Conservation (phyloP, 2,329 filamentous ascomycete genomes). For the Ophiostoma ulmi region DNA sequence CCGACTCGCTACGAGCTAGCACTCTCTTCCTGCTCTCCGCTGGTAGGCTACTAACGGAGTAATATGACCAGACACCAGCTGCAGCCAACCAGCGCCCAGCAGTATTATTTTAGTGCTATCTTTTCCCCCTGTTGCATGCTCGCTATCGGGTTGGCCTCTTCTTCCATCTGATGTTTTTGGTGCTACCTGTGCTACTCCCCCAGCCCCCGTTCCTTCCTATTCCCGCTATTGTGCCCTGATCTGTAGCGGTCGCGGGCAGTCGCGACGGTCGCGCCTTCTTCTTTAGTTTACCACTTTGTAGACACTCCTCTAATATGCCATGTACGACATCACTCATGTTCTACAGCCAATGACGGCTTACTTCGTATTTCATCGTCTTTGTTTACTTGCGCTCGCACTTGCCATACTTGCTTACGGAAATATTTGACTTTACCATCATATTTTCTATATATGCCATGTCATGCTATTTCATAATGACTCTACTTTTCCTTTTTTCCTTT, state of each 20-base stretch:
- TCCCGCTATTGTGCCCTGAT: background rate
- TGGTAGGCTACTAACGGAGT: too few species aligned
- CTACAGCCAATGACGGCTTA: background rate
- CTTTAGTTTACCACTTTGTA: background rate
- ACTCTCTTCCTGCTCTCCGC: background rate
- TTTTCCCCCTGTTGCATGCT: background rate
- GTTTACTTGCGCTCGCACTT: too few species aligned
- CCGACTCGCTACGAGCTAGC: slow-evolving; percentile 9
- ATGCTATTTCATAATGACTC: background rate
- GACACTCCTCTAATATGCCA: background rate
- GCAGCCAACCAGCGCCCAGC: slow-evolving; percentile 8
- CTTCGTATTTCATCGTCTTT: background rate
- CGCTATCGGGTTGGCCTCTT: background rate
- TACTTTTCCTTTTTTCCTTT: background rate
- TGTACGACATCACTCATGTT: background rate
- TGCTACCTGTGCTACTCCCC: background rate
- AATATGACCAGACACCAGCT: background rate
- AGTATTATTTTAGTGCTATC: background rate
- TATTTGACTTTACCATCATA: too few species aligned
- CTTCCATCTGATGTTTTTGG: background rate
- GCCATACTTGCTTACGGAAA: too few species aligned
- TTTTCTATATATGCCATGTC: background rate
- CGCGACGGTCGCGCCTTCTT: slow-evolving; percentile 1
- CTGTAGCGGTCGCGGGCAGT: slow-evolving; percentile 7
- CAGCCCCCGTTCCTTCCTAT: slow-evolving; percentile 1